Base-by-base conservation (phyloP, 495 filamentous ascomycete genomes). In the Xylaria sp. region DNA sequence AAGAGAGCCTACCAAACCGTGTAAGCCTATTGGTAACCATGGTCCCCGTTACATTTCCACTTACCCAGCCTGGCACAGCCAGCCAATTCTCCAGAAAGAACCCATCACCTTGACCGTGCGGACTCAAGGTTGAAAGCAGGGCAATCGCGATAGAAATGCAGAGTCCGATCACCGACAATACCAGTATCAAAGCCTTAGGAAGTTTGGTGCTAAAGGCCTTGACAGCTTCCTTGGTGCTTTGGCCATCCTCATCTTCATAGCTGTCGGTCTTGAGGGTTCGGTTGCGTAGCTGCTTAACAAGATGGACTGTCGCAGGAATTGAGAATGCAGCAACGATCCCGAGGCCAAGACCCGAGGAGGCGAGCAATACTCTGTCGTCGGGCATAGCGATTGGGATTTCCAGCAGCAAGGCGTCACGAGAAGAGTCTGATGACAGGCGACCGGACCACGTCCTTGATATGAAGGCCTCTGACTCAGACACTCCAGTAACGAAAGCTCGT, bases 191-290 rank as follows among this genome's bases (percentile, higher is more conserved):
- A 29, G 78, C 63, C 70, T 85, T 90, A 41, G 86, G 84, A 7
- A 82, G 46, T 67, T 79, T 85, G 41, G 82, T 79, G 31, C 87
- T 88, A 74, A 85, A 91, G 46, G 78, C 79, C 35, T 83, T 82
- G 71, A 87, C 72, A 6, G 88, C 85, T 71, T 90, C 85, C 55
- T 83, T 80, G 0, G 86, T 90, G 40, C 89, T 88, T 71, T 81
- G 78, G 66, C 90, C 90, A 78, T 92, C 90, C 72, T 84, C 80
- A 77, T 92, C 90, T 76, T 89, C 82, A 70, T 92, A 92, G 6
- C 82, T 70, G 1, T 82, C 80, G 44, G 77, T 75, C 31, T 76
- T 82, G 12, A 73, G 72, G 35, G 75, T 77, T 67, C 77, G 78
- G 24, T 70, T 78, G 57, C 73, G 72, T 26, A 82, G 52, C 46